These are phyloP conservation scores for Neurospora terricola DNA, from an alignment of 495 filamentous ascomycete species.

Conservation along the genomic window DNA sequence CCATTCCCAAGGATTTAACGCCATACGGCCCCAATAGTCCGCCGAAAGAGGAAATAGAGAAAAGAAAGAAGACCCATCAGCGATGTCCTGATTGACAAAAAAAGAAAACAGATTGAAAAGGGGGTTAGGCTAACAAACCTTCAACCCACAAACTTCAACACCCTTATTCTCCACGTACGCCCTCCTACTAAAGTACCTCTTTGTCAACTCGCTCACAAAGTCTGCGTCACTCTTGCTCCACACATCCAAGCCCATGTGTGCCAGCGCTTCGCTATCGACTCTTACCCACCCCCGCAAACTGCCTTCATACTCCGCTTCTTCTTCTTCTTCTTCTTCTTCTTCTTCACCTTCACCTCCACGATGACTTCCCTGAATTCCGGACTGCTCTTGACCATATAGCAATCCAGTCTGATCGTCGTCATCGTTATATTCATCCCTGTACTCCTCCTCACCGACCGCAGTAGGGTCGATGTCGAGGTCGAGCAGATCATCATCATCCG, in stretches of 20 bases:
- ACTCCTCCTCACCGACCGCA: constrained; percentile 11
- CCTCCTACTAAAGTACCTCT: constrained; percentile 59
- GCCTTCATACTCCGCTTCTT: constrained; percentile 16
- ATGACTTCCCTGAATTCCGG: neutral
- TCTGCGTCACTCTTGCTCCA: constrained; percentile 72
- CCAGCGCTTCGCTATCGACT: constrained; percentile 60
- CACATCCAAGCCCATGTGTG: constrained; percentile 72
- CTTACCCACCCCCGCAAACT: constrained; percentile 35
- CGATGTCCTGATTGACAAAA: neutral
- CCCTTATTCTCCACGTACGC: constrained; percentile 62
- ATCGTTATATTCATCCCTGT: constrained; percentile 2
- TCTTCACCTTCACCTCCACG: constrained; percentile 8
- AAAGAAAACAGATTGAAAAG: neutral
- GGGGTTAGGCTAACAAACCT: constrained; percentile 47
- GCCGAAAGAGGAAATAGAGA: neutral
- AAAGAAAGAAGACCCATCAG: neutral
- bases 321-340: constrained; percentile 22
- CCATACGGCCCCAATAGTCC: neutral
- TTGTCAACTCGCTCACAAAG: constrained; percentile 60
- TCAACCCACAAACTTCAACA: constrained; percentile 72
- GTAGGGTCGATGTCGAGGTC: constrained; percentile 26
- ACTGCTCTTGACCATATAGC: constrained; percentile 2
- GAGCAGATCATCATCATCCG: constrained; percentile 40
- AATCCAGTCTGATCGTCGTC: constrained; percentile 20
- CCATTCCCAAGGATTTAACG: neutral